A percentile compares a stretch with the other conserved stretches of the same genome.
Evolutionary conservation across 1,139 yeast genomes (phyloP).

Genomic region (Taphrina flavorubra): DNA sequence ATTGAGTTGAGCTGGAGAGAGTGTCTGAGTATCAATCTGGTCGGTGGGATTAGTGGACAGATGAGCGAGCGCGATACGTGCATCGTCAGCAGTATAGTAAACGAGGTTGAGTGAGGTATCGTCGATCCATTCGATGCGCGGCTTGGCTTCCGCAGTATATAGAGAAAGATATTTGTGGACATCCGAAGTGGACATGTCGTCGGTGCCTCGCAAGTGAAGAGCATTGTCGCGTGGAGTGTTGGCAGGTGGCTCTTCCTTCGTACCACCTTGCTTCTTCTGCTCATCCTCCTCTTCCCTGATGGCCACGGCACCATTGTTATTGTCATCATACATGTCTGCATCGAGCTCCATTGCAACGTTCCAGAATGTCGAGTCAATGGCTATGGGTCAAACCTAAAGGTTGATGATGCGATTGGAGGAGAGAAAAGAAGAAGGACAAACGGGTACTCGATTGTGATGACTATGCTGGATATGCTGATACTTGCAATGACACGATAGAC

Average conservation of each 20-base stretch:
- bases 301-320: slow-evolving; percentile 2
- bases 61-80: slow-evolving; percentile 29
- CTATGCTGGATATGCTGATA: too few species aligned
- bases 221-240: slow-evolving; percentile 34
- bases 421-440: not conserved
- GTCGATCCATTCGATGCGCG: slow-evolving; percentile 42
- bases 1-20: slow-evolving; percentile 28
- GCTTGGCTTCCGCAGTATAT: slow-evolving; percentile 16
- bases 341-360: slow-evolving; percentile 33
- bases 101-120: slow-evolving; percentile 37
- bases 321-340: slow-evolving; percentile 39
- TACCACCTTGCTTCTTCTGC: not conserved
- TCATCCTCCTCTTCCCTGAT: not conserved
- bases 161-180: slow-evolving; percentile 28
- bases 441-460: too few species aligned
- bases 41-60: slow-evolving; percentile 23
- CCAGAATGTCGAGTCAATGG: slow-evolving; percentile 32
- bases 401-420: not conserved
- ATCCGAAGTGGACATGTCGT: slow-evolving; percentile 41
- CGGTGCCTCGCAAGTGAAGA: slow-evolving; percentile 38
- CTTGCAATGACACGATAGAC: too few species aligned
- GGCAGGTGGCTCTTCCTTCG: not conserved
- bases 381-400: not conserved
- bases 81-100: slow-evolving; percentile 31
- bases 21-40: slow-evolving; percentile 18